Evolutionary conservation across 345 rosid genomes (phyloP).

Genomic region (Populus ilicifolia): DNA sequence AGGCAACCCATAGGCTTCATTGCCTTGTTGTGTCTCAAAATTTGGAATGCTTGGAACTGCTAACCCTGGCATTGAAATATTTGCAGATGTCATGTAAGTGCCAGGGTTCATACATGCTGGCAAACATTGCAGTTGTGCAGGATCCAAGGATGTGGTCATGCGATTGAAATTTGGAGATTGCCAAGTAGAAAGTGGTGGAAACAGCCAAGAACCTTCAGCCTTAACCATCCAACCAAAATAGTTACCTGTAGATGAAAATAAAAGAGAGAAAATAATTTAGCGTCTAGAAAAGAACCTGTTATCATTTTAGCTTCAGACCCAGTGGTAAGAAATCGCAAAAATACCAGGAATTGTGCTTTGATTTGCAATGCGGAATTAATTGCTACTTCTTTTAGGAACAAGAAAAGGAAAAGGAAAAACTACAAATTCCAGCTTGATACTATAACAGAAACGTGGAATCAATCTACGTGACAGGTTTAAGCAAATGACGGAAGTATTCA

Average conservation of each 20-base stretch:
- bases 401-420: constrained; percentile 31
- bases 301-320: constrained; percentile 1
- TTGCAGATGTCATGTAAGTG: constrained; percentile 25
- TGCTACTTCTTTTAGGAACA: constrained; percentile 36
- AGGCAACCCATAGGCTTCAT: constrained; percentile 40
- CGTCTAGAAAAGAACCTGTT: neutral
- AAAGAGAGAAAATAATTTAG: constrained; percentile 1
- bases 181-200: constrained; percentile 30
- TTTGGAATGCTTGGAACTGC: constrained; percentile 33
- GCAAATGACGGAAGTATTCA: constrained; percentile 78
- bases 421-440: constrained; percentile 40
- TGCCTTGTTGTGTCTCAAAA: constrained; percentile 36
- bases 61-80: constrained; percentile 34
- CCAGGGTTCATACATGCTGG: constrained; percentile 37
- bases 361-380: constrained; percentile 31
- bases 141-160: constrained; percentile 45
- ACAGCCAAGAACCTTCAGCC: constrained; percentile 20
- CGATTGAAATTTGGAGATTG: constrained; percentile 41
- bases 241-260: constrained; percentile 25
- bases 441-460: constrained; percentile 20
- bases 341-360: constrained; percentile 42
- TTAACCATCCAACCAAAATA: constrained; percentile 38
- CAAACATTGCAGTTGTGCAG: constrained; percentile 38
- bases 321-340: constrained; percentile 1
- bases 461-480: constrained; percentile 84